Evolutionary conservation across 805 yeast genomes (phyloP), one percentile per base, ranked within the genome.

Genomic region (Wickerhamomyces canadensis): DNA sequence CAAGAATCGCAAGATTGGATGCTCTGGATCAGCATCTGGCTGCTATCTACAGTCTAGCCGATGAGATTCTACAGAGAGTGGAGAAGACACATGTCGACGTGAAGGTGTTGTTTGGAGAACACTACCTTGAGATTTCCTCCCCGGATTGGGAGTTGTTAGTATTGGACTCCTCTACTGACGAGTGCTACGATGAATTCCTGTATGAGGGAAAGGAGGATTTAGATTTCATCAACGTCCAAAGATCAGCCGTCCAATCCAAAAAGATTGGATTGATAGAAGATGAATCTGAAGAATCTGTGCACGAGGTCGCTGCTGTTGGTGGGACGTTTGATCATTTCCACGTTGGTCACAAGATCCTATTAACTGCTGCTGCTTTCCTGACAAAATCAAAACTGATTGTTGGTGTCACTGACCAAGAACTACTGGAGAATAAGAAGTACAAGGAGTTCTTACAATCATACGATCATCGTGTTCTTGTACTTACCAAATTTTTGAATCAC

Each of bases 261-360:
- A 15, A 6, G 7, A 18, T 40, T 2, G 39, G 36, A 10, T n/a
- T 38, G 15, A 52, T 44, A 9, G 11, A 31, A 1, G 58, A 48
- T 32, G 47, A 38, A 2, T 45, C 48, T 16, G 54, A 48, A 14
- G 51, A 49, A 17, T 49, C 55, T 9, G 37, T 45, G 4, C 67
- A 61, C 41, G 40, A 45, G 14, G 67, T 68, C 5, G 50, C 58
- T 19, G 91, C 96, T 0, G 79, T 91, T 2, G 98, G 98, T 1
- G 99, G 99, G 0, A 93, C 98, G 0, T 93, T 93, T 63, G 99
- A 93, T 55, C 98, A 93, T 61, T 55, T 93, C 26, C 99, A 93
- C 51, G 95, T 84, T 54, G 99, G 98, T 0, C 99, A 93, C 61
- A 86, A 84, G 57, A 81, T 93, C 21, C 65, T 93, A 19, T 66